phyloP scores from a whole-genome alignment of 2,329 filamentous ascomycete genomes.

The Alternaria postmessia region DNA sequence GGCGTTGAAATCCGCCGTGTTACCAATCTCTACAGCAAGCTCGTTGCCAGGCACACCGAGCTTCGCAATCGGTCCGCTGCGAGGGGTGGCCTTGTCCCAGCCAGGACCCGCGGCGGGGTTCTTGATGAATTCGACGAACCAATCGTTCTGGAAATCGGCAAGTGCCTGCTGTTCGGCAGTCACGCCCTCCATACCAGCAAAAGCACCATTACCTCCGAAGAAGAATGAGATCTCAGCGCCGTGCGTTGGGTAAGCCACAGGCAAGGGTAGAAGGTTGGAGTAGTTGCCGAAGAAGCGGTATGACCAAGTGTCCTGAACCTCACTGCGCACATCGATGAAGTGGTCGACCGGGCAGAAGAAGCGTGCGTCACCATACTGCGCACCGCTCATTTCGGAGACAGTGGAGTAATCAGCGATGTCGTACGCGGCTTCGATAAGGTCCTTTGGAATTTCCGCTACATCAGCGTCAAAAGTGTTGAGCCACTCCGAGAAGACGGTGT shows the following conservation, averaged over 20 bases:
- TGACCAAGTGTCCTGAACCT: constrained; percentile 52
- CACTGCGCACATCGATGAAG: constrained; percentile 52
- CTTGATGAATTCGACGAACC: constrained; percentile 58
- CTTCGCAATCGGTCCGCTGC: constrained; percentile 42
- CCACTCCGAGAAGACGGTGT: constrained; percentile 53
- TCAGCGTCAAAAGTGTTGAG: constrained; percentile 57
- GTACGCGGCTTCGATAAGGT: constrained; percentile 46
- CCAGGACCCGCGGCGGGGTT: constrained; percentile 54
- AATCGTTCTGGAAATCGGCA: constrained; percentile 54
- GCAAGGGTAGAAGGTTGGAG: constrained; percentile 38
- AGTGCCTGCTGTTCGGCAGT: constrained; percentile 53
- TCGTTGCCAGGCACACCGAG: constrained; percentile 50
- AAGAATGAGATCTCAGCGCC: constrained; percentile 58
- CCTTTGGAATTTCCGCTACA: constrained; percentile 49
- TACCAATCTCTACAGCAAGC: constrained; percentile 37
- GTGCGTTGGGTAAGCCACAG: constrained; percentile 49
- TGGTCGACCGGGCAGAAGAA: constrained; percentile 54
- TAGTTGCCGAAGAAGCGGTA: constrained; percentile 57
- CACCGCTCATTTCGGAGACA: constrained; percentile 54
- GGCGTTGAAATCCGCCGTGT: constrained; percentile 45
- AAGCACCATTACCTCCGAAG: constrained; percentile 57
- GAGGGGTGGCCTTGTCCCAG: constrained; percentile 48
- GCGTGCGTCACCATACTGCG: constrained; percentile 56
- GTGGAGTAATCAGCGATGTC: constrained; percentile 47
- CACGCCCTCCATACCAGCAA: constrained; percentile 44